phyloP scores from a whole-genome alignment of 768 basidiomycete genomes.

The Xerocomellus chrysenteron region DNA sequence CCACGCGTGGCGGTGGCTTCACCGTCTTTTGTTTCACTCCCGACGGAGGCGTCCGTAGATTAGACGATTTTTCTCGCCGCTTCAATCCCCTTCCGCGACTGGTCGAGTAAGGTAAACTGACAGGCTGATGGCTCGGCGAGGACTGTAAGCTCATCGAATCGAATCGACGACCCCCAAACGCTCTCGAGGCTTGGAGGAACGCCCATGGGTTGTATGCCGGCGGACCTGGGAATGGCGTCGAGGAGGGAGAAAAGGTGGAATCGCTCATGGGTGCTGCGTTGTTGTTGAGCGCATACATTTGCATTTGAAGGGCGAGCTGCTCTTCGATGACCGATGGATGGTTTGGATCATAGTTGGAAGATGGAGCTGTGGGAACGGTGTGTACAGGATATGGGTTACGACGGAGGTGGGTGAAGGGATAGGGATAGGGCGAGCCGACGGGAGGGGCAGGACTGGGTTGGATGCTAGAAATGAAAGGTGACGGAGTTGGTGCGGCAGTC shows the following conservation, averaged over 20 bases:
- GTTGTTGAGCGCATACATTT: conserved; percentile 73
- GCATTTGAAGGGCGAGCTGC: conserved; percentile 74
- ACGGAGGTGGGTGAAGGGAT: conserved; percentile 72
- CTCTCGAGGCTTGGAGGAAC: conserved; percentile 57
- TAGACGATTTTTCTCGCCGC: conserved; percentile 41
- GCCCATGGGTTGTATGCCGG: conserved; percentile 69
- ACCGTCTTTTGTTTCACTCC: conserved; percentile 33
- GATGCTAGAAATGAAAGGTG: conserved; percentile 56
- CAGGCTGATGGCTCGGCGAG: conserved; percentile 34
- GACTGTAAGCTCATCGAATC: conserved; percentile 58
- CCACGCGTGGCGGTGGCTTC: conserved; percentile 73
- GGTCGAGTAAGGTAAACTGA: conserved; percentile 48
- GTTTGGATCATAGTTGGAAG: conserved; percentile 40
- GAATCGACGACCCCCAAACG: conserved; percentile 44
- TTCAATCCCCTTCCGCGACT: conserved; percentile 46
- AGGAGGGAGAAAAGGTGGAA: conserved; percentile 73
- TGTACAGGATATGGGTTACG: conserved; percentile 45
- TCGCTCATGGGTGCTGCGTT: conserved; percentile 56
- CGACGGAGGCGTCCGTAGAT: conserved; percentile 29
- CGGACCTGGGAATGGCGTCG: conserved; percentile 65
- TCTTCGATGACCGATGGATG: conserved; percentile 57
- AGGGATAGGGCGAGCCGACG: conserved; percentile 76
- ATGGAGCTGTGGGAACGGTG: conserved; percentile 42
- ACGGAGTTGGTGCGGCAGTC: conserved; percentile 71
- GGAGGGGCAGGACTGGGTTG: conserved; percentile 55